Percentiles rank a stretch among this genome's conserved stretches.
These are phyloP conservation scores for Arthroderma sp. DNA, from an alignment of 2,329 filamentous ascomycete species.

Conservation along the genomic window DNA sequence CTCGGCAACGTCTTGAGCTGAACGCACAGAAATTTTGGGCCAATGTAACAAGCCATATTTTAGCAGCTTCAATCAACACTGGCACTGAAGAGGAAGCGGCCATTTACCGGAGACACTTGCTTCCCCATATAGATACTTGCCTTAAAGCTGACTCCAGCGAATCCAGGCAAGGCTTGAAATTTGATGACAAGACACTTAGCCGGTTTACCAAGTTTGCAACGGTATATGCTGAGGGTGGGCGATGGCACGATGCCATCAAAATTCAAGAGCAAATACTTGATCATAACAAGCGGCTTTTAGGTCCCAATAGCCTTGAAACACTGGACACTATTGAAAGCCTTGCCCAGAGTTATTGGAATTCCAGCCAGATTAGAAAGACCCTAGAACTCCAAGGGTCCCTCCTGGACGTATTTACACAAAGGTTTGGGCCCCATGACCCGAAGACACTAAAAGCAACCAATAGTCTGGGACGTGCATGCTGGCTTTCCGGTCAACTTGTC, in stretches of 20 bases:
- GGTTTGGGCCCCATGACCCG: slow-evolving; percentile 15
- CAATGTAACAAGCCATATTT: slow-evolving; percentile 4
- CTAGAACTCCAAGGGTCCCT: slow-evolving; percentile 9
- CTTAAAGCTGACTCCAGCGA: slow-evolving; percentile 3
- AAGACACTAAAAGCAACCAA: slow-evolving; percentile 19
- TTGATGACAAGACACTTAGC: background rate
- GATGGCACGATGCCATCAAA: slow-evolving; percentile 7
- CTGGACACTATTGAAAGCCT: slow-evolving; percentile 7
- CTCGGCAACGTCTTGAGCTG: slow-evolving; percentile 15
- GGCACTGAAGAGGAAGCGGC: slow-evolving; percentile 5
- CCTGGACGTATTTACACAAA: slow-evolving; percentile 4
- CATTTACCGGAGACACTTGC: slow-evolving; percentile 13
- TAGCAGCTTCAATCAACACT: slow-evolving; percentile 2
- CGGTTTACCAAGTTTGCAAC: slow-evolving; percentile 12
- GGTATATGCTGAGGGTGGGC: slow-evolving; percentile 12
- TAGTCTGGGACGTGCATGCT: slow-evolving; percentile 16
- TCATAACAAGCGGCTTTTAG: slow-evolving; percentile 4
- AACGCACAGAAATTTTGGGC: slow-evolving; percentile 6
- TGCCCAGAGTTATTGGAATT: slow-evolving; percentile 5
- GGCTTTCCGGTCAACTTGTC: slow-evolving; percentile 11
- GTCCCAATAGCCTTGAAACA: slow-evolving; percentile 5
- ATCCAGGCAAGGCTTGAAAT: background rate
- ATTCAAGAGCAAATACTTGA: slow-evolving; percentile 8
- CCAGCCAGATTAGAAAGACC: slow-evolving; percentile 8
- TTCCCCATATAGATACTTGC: slow-evolving; percentile 14